Conservation (phyloP, 805 yeast species). For the Starmerella khaoyaiensis region DNA sequence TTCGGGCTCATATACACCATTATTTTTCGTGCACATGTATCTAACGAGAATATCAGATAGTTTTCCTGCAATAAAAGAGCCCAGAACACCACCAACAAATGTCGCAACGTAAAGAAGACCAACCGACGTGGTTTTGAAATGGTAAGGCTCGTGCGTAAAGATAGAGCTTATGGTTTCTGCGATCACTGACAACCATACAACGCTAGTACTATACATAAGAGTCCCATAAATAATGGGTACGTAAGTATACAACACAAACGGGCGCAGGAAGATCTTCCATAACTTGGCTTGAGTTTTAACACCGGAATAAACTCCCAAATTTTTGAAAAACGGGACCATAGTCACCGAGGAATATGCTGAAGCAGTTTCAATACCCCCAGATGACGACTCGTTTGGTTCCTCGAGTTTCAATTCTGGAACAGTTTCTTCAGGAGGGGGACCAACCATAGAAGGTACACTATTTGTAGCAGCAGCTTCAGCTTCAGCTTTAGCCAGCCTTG, state of each 20-base stretch:
- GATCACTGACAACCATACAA: conserved; percentile 51
- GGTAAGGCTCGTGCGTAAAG: conserved; percentile 36
- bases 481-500: conserved; percentile 35
- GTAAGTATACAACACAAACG: conserved; percentile 37
- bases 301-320: conserved; percentile 37
- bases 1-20: conserved; percentile 52
- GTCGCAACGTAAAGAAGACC: conserved; percentile 46
- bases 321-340: conserved; percentile 23
- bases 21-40: conserved; percentile 33
- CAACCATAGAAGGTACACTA: too few species aligned
- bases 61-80: conserved; percentile 42
- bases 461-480: too few species aligned
- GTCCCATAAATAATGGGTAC: conserved; percentile 43
- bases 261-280: conserved; percentile 45
- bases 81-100: conserved; percentile 44
- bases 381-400: too few species aligned
- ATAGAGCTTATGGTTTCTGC: conserved; percentile 44
- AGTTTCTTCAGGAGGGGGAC: too few species aligned
- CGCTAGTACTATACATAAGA: conserved; percentile 41
- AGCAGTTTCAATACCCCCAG: too few species aligned
- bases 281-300: conserved; percentile 38
- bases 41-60: conserved; percentile 39
- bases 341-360: background rate
- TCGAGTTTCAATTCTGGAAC: too few species aligned
- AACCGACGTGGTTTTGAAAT: conserved; percentile 34